A percentile compares a stretch with the other conserved stretches of the same genome.
phyloP scores from a whole-genome alignment of 768 basidiomycete genomes.

The Mycena amicta region DNA sequence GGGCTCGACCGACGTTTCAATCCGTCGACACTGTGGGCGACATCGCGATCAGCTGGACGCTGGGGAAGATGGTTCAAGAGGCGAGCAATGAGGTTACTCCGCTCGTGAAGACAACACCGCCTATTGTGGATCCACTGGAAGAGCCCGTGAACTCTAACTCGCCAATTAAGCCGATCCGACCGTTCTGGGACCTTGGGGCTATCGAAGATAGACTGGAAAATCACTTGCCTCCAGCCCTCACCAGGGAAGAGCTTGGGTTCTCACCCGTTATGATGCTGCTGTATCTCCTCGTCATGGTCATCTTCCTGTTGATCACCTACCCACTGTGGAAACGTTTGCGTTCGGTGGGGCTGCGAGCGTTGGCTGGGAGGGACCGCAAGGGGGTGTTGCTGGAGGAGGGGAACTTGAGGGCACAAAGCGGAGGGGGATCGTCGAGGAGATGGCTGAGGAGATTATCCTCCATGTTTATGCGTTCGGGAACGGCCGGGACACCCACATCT shows the following conservation, averaged over 20 bases:
- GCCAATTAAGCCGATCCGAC: conserved; percentile 66
- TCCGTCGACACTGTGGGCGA: conserved; percentile 89
- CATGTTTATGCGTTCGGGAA: neutral
- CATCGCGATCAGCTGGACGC: conserved; percentile 95
- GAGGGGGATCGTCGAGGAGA: conserved; percentile 17
- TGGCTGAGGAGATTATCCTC: neutral
- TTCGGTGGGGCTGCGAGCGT: conserved; percentile 45
- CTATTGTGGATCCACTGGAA: conserved; percentile 75
- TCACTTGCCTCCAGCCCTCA: conserved; percentile 67
- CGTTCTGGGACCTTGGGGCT: conserved; percentile 50
- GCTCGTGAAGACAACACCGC: conserved; percentile 44
- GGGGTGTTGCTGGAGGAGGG: conserved; percentile 58
- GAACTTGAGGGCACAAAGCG: conserved; percentile 21
- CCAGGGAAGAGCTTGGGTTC: conserved; percentile 69
- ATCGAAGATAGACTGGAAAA: conserved; percentile 67
- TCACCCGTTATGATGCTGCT: conserved; percentile 67
- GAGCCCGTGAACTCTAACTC: conserved; percentile 54
- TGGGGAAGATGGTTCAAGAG: conserved; percentile 98
- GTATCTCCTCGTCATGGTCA: conserved; percentile 46
- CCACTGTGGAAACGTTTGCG: conserved; percentile 64
- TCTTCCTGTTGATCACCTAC: conserved; percentile 47
- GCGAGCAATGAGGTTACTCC: conserved; percentile 84
- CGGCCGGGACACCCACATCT: conserved; percentile 5
- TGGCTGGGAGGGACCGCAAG: conserved; percentile 37
- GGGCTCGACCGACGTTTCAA: conserved; percentile 90